Base-by-base conservation (phyloP, 768 basidiomycete genomes). In the Rhodotorula paludigena region DNA sequence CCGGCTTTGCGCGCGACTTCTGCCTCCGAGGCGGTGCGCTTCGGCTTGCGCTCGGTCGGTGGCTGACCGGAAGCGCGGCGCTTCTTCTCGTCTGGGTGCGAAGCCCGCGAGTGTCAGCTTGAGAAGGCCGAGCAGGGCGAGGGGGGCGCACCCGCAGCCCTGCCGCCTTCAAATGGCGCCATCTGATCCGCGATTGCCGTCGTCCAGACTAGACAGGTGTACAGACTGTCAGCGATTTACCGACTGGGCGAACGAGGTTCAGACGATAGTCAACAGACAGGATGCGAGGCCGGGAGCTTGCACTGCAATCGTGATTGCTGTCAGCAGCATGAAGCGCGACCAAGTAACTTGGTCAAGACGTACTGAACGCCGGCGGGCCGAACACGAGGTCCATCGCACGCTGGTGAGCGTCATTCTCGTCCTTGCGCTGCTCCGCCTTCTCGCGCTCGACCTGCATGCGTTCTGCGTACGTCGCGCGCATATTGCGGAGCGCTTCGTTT, bases 371-470 rank as follows among this genome's bases (percentile, higher is more conserved):
- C 3, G 69, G 65, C 5, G 48, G 20, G 5, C 58, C 65, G 35
- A 71, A 71, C 30, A 71, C 45, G 32, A 64, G 49, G n/a, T 64
- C 62, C 60, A 63, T 52, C 16, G 65, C 69, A 3, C 44, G 18
- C 57, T 52, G 30, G 42, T 63, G 58, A 25, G 62, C 59, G 21
- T 68, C 59, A n/a, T 38, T 25, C 11, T 67, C 66, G 21, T 41
- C 5, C 41, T 58, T 57, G 14, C 28, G 14, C 28, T 48, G 47
- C 21, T 58, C 59, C 6, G 51, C 33, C 55, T 61, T 61, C 25
- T 51, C 47, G 9, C 59, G 51, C 55, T 72, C 70, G 16, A 15
- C 33, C 10, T 32, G 38, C 70, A 72, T 72, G 9, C 66, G 28
- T 0, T 68, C 70, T 1, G 36, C 20, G 48, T 72, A 72, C 12